phyloP scores from a whole-genome alignment of 108 stramenopile genomes.

The Nitzschia putrida region DNA sequence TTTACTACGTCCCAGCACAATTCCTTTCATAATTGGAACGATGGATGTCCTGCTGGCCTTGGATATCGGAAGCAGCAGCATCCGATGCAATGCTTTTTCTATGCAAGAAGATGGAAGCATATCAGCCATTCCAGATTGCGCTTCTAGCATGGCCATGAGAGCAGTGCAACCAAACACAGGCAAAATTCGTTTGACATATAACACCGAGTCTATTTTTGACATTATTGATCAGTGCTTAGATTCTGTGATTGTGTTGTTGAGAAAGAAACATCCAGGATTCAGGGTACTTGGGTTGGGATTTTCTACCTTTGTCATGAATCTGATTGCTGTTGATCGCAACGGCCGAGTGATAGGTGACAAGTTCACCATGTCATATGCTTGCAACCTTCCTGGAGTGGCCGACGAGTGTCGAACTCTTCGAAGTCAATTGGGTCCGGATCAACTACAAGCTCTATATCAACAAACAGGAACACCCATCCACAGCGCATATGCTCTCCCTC shows the following conservation, averaged over 20 bases:
- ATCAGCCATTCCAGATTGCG: slow-evolving; percentile 17
- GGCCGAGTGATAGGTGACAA: slow-evolving; percentile 50
- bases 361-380: slow-evolving; percentile 75
- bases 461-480: slow-evolving; percentile 76
- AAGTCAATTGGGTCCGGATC: slow-evolving; percentile 19
- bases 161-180: slow-evolving; percentile 59
- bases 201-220: slow-evolving; percentile 41
- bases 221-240: slow-evolving; percentile 65
- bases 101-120: background rate
- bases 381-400: slow-evolving; percentile 61
- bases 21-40: too few relatives aligned
- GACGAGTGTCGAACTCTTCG: slow-evolving; percentile 44
- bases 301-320: slow-evolving; percentile 85
- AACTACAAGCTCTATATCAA: slow-evolving; percentile 53
- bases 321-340: slow-evolving; percentile 56
- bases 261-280: slow-evolving; percentile 22
- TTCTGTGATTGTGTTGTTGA: slow-evolving; percentile 38
- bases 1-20: too few relatives aligned
- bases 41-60: slow-evolving; percentile 58
- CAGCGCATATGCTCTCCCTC: slow-evolving; percentile 73
- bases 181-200: slow-evolving; percentile 27
- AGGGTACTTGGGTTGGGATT: slow-evolving; percentile 69
- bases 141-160: slow-evolving; percentile 23
- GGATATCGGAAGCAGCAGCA: slow-evolving; percentile 74
- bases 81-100: slow-evolving; percentile 42